Evolutionary conservation across 352 stramenopile species (phyloP).

Genomic region (Plasmopara halstedii): DNA sequence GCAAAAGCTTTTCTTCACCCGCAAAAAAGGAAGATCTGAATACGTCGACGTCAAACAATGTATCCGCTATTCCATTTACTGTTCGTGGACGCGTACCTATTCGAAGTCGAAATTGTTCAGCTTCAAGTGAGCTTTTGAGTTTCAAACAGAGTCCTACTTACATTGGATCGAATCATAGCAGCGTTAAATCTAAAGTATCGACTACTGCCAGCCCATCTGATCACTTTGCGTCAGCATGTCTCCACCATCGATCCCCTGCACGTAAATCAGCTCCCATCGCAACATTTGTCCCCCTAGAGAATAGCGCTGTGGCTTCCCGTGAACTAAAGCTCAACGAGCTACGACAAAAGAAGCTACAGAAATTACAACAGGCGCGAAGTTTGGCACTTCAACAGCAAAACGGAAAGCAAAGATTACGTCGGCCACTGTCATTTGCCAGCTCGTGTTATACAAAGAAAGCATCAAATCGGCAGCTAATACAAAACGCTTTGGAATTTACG

Average conservation of each 20-base stretch:
- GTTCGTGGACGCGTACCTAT: conserved; percentile 36
- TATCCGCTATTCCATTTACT: conserved; percentile 7
- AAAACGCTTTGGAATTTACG: conserved; percentile 78
- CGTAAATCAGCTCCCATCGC: conserved; percentile 1
- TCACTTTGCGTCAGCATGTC: neutral
- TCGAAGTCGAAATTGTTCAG: conserved; percentile 3
- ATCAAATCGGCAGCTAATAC: conserved; percentile 64
- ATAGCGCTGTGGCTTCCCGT: neutral
- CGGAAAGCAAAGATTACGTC: conserved; percentile 12
- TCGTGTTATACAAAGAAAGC: conserved; percentile 23
- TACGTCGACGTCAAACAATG: neutral
- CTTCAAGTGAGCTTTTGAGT: conserved; percentile 1
- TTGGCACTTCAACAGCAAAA: conserved; percentile 28
- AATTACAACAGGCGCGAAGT: conserved; percentile 45
- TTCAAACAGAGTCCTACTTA: neutral
- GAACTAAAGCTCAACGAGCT: conserved; percentile 38
- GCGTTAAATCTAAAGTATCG: neutral
- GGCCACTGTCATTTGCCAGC: conserved; percentile 4
- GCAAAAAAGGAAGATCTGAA: neutral
- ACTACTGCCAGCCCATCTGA: neutral
- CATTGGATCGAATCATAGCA: neutral
- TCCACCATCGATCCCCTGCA: neutral
- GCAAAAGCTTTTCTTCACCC: neutral
- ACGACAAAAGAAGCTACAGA: conserved; percentile 52
- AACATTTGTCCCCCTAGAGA: conserved; percentile 12